phyloP scores from a whole-genome alignment of 1,284 basidiomycete species.

The Neonothopanus nambi region DNA sequence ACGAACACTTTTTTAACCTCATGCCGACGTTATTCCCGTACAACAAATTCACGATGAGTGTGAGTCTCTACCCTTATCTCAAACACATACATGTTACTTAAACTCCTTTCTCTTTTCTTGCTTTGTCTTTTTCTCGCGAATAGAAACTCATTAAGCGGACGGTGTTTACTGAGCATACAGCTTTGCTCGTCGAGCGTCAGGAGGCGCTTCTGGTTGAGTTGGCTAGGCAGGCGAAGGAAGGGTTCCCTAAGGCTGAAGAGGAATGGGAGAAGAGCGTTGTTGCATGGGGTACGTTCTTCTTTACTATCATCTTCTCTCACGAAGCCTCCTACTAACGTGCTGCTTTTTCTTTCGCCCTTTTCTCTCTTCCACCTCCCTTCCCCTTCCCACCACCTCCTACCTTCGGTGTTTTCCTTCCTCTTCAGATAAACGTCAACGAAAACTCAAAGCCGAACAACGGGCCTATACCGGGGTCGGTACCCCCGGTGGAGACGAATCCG shows the following conservation, averaged over 20 bases:
- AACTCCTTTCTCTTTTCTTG: slow-evolving; percentile 13
- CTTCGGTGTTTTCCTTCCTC: background rate
- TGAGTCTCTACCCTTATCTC: slow-evolving; percentile 32
- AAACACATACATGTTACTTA: background rate
- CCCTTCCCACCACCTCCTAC: slow-evolving; percentile 10
- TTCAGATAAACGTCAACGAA: slow-evolving; percentile 64
- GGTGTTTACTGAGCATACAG: slow-evolving; percentile 68
- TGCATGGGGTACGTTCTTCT: slow-evolving; percentile 64
- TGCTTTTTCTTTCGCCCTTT: background rate
- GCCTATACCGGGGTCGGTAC: slow-evolving; percentile 20
- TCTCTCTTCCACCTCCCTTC: background rate
- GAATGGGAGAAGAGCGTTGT: slow-evolving; percentile 69
- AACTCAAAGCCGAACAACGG: slow-evolving; percentile 37
- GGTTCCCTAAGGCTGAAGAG: slow-evolving; percentile 67
- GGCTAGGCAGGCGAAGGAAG: slow-evolving; percentile 54
- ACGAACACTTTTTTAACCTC: slow-evolving; percentile 87
- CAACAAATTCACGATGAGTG: slow-evolving; percentile 88
- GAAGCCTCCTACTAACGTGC: background rate
- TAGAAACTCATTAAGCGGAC: slow-evolving; percentile 85
- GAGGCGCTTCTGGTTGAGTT: slow-evolving; percentile 65
- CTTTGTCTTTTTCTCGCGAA: slow-evolving; percentile 1
- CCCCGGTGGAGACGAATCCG: slow-evolving; percentile 21
- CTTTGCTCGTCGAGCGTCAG: slow-evolving; percentile 61
- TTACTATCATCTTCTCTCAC: background rate
- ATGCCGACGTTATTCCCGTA: slow-evolving; percentile 90